Percentiles rank a stretch among this genome's conserved stretches.
These are phyloP conservation scores for Asterionellopsis glacialis DNA, from an alignment of 108 stramenopile species.

Conservation along the genomic window DNA sequence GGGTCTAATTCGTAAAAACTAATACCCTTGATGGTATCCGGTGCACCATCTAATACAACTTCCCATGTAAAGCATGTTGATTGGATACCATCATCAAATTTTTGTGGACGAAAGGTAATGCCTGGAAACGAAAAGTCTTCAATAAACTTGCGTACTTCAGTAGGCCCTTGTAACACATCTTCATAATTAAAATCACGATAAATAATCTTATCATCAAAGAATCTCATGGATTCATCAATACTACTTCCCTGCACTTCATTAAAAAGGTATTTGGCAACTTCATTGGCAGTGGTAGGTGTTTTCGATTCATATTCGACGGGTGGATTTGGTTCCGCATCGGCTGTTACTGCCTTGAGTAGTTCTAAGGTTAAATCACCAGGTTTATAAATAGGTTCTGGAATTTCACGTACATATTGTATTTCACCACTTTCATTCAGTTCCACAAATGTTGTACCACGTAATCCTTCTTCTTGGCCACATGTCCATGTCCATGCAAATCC, in stretches of 20 bases:
- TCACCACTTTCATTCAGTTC: conserved; percentile 54
- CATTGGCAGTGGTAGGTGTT: conserved; percentile 56
- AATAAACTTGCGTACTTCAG: conserved; percentile 55
- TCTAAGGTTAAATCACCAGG: conserved; percentile 68
- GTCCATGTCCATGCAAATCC: conserved; percentile 83
- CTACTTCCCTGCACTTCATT: conserved; percentile 51
- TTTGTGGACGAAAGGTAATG: conserved; percentile 54
- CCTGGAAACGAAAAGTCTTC: conserved; percentile 78
- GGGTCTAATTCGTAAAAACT: conserved; percentile 75
- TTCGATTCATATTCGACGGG: conserved; percentile 25
- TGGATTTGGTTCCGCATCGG: conserved; percentile 45
- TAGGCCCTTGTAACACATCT: conserved; percentile 40
- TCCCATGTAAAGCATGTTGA: conserved; percentile 80
- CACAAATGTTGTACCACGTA: conserved; percentile 76
- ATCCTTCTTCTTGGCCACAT: conserved; percentile 41
- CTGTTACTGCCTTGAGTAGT: conserved; percentile 60
- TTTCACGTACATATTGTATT: conserved; percentile 68
- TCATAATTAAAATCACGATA: conserved; percentile 79
- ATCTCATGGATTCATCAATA: conserved; percentile 56
- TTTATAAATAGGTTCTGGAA: conserved; percentile 73
- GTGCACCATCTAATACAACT: conserved; percentile 50
- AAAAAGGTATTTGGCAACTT: conserved; percentile 69
- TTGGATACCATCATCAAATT: conserved; percentile 61
- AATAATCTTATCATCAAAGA: conserved; percentile 53
- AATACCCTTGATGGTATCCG: conserved; percentile 69